Base-by-base conservation (phyloP, 1,284 basidiomycete genomes). In the Ustilago crameri region DNA sequence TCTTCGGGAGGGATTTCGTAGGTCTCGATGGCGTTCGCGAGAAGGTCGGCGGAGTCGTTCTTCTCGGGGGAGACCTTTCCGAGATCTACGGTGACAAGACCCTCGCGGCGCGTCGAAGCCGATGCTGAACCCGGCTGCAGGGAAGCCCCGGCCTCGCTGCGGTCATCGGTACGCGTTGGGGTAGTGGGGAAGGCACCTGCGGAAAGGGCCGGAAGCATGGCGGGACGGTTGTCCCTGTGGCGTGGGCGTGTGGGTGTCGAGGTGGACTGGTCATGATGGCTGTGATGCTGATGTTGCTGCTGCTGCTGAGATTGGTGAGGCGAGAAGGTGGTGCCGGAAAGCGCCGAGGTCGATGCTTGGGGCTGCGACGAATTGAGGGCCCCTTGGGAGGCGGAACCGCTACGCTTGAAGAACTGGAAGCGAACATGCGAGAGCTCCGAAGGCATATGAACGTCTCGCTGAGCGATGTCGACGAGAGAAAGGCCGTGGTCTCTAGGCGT, bases 1-100 rank as follows among this genome's bases (percentile, higher is more conserved):
- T 95, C 93, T 41, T 90, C 88, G 22, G 90, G 88, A 14, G 93
- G 91, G 38, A 98, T 87, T 35, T 87, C 85, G 80, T 93, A 87
- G n/a, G 85, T 85, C 75, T 91, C 89, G 62, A 92, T 48, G 23
- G 89, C 85, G 69, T 93, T 90, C 20, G 89, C 89, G 24, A 97
- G 86, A 45, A 94, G 87, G 38, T 78, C 74, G 32, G 65, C 62
- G 20, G 68, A 46, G 26, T 71, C 52, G 48, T 56, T 62, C 23
- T 52, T 48, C 9, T 54, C 51, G 15, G 55, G 12, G 8, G 60
- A 54, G 23, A 75, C 49, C 35, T 49, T 56, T 27, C 57, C 61
- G 20, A 81, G 55, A 32, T 75, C 72, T 38, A 82, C 73, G 0
- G 68, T 75, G 34, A 67, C 42, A 7, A 79, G 51, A 14, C 81